Base-by-base conservation (phyloP, 2,329 filamentous ascomycete species). In the Fusarium sp. region DNA sequence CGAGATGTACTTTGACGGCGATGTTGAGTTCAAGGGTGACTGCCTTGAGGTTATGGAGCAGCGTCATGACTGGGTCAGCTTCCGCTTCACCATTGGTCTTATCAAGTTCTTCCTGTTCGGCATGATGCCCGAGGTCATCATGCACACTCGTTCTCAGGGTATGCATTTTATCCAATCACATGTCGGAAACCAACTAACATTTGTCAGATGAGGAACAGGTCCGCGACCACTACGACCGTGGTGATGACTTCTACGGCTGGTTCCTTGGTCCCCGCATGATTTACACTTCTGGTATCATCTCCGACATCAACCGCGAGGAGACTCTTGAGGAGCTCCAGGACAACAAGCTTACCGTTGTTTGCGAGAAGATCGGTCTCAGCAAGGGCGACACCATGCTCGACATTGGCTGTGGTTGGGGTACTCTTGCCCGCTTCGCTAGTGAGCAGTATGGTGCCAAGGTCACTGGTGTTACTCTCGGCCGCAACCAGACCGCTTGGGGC, bases 211-310 rank as follows among this genome's bases (percentile, higher is more conserved):
- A 97, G 87, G 95, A 98, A 82, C 96, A 98, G 83, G 94, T 98
- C 59, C 93, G 94, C 78, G 93, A 94, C 80, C 94, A 97, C 85
- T 99, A 99, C 82, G 96, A 98, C 86, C 91, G 94, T 71, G 96
- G 96, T 77, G 94, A 99, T 80, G 96, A 98, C 82, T 97, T 97
- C 84, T 99, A 99, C 85, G 91, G 89, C 79, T 99, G 94, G 94
- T 98, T 98, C 87, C 88, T 98, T 69, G 96, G 96, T 66, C 95
- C 95, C 62, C 94, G 95, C 77, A 99, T 98, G 96, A 93, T 98
- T 82, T 98, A 98, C 85, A 99, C 96, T 52, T 97, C 93, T 51
- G 96, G 96, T 75, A 85, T 99, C 76, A 97, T 99, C 78, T 91
- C 92, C 65, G 94, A 98, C 80, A 88, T 92, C 80, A 89, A 91